Evolutionary conservation across 129 eudicot species (phyloP).

Genomic region (Kitagawia praeruptora): DNA sequence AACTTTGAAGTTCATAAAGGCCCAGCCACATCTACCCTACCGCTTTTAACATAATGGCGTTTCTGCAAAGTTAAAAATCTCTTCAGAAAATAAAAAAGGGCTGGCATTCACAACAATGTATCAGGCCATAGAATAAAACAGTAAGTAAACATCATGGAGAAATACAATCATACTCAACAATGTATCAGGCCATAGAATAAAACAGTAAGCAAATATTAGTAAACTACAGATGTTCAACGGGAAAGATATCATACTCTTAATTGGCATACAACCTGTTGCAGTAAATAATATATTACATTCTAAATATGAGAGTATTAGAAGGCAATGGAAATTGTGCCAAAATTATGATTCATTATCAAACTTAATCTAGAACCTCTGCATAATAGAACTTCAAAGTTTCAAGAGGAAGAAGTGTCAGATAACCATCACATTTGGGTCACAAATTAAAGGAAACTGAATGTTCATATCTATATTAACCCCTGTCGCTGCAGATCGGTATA

Average conservation of each 20-base stretch:
- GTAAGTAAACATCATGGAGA: not conserved
- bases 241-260: not conserved
- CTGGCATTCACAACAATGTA: not conserved
- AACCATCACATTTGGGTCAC: not conserved
- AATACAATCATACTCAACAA: not conserved
- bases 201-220: not conserved
- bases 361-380: not conserved
- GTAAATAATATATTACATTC: not conserved
- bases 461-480: constrained; percentile 48
- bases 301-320: constrained; percentile 4
- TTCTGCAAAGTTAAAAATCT: constrained; percentile 3
- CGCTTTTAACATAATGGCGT: not conserved
- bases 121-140: too few species aligned
- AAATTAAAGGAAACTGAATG: not conserved
- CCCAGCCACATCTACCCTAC: not conserved
- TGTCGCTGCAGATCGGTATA: constrained; percentile 91
- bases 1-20: not conserved
- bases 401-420: not conserved
- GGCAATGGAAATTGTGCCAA: not conserved
- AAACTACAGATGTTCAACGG: not conserved
- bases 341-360: not conserved
- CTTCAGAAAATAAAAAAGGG: not conserved
- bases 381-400: not conserved
- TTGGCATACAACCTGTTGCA: constrained; percentile 5
- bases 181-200: too few species aligned